Evolutionary conservation across 306 rosid species (phyloP).

Genomic region (Boehmeria nivea): DNA sequence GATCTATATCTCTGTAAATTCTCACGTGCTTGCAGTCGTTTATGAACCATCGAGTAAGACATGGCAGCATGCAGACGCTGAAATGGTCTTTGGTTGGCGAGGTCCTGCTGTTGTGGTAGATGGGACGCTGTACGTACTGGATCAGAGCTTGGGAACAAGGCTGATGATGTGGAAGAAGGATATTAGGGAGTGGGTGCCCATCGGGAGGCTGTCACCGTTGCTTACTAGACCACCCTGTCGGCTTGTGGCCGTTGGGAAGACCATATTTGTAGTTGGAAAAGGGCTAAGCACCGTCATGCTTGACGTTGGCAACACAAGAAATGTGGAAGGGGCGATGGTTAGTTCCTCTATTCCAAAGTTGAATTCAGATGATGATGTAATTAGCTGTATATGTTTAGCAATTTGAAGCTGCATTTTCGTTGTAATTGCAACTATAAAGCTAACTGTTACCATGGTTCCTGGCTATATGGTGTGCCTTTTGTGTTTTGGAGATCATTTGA

Average conservation of each 20-base stretch:
- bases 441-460: too few species aligned
- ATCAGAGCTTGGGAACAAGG: conserved; percentile 69
- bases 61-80: conserved; percentile 75
- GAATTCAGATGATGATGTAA: conserved; percentile 44
- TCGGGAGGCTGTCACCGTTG: conserved; percentile 72
- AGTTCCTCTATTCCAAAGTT: conserved; percentile 64
- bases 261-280: conserved; percentile 63
- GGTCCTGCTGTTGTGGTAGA: conserved; percentile 81
- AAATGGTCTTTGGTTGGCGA: conserved; percentile 78
- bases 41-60: conserved; percentile 68
- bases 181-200: conserved; percentile 54
- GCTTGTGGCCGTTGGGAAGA: conserved; percentile 66
- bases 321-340: conserved; percentile 48
- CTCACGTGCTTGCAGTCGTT: conserved; percentile 50
- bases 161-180: conserved; percentile 66
- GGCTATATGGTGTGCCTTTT: too few species aligned
- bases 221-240: conserved; percentile 78
- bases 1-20: conserved; percentile 54
- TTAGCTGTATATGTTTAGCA: conserved; percentile 66
- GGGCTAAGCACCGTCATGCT: conserved; percentile 78
- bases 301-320: conserved; percentile 49
- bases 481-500: too few species aligned
- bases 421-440: too few species aligned
- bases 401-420: conserved; percentile 47
- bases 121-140: conserved; percentile 58